Base-by-base conservation (phyloP, 2,329 filamentous ascomycete species). In the Dissoconium aciculare region DNA sequence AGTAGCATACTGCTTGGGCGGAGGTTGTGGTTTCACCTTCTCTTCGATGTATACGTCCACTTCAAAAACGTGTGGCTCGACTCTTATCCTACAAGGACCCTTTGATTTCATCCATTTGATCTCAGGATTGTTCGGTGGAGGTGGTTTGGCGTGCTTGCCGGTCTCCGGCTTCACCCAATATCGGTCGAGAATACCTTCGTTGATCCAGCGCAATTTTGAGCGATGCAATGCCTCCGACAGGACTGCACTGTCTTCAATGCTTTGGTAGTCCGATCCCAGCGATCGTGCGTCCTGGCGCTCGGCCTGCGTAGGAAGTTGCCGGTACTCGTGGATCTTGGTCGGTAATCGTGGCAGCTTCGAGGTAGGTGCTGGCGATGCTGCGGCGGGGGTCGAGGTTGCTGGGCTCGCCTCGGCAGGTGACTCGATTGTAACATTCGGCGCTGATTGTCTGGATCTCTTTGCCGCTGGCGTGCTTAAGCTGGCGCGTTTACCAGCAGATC, bases 51-150 rank as follows among this genome's bases (percentile, higher is more conserved):
- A 84, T 61, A 84, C 70, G 27, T 69, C 76, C 11, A 78, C 79
- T 42, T 84, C 78, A 43, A 89, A 71, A 26, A 79, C 69, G 49
- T 89, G 79, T 26, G 82, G 82, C 52, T 85, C 81, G 36, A 85
- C 72, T 13, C 72, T 77, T 38, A 91, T 72, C 17, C 74, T 74
- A 38, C 80, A 74, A 42, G 69, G 69, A 43, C 82, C 81, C 13
- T 82, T 67, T 52, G 74, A 46, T 49, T 55, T 62, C 49, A 52
- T 52, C 38, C 42, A 50, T 32, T 51, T 52, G 15, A 40, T 36
- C 24, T 53, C 49, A 4, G 51, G 49, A 24, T 54, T 55, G 32
- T 47, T 45, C 4, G 45, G 43, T 12, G 52, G 74, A 32, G 67
- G 65, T 14, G 72, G 53, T 3, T 45, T 44, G 12, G 69, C 67